A percentile compares a stretch with the other conserved stretches of the same genome.
Evolutionary conservation across 2,329 filamentous ascomycete species (phyloP).

Genomic region (Fusarium sp.): DNA sequence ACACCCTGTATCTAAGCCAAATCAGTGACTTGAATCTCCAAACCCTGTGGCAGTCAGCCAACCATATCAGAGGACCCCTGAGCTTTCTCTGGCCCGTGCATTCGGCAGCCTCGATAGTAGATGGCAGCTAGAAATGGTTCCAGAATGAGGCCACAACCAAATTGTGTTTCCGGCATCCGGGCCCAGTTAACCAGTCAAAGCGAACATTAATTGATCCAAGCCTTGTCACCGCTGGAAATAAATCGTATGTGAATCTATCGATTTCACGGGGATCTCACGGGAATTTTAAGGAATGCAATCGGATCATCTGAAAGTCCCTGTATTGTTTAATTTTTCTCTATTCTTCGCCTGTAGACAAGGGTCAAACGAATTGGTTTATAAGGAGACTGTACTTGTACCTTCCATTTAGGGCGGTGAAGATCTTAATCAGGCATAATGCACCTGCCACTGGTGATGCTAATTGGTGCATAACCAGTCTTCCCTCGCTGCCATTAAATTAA

Average conservation of each 20-base stretch:
- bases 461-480: neutral
- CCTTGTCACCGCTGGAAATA: constrained; percentile 35
- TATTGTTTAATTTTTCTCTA: constrained; percentile 13
- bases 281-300: constrained; percentile 42
- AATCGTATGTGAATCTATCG: constrained; percentile 34
- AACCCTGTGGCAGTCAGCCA: constrained; percentile 31
- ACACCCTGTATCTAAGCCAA: constrained; percentile 19
- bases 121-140: constrained; percentile 45
- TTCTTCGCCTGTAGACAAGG: constrained; percentile 10
- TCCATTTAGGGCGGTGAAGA: constrained; percentile 41
- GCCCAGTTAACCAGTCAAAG: constrained; percentile 40
- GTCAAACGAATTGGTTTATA: neutral
- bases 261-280: constrained; percentile 39
- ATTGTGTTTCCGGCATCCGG: constrained; percentile 52
- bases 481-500: constrained; percentile 26
- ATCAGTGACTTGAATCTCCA: constrained; percentile 38
- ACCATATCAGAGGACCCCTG: constrained; percentile 39
- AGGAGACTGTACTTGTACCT: neutral
- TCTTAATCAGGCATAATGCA: constrained; percentile 27
- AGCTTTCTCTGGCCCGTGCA: constrained; percentile 25
- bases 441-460: constrained; percentile 9
- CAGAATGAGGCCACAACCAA: constrained; percentile 54
- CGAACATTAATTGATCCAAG: constrained; percentile 10
- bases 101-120: constrained; percentile 33
- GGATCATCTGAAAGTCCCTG: constrained; percentile 36